Evolutionary conservation across 2,329 filamentous ascomycete genomes (phyloP).

Genomic region (Alternaria arbusti): DNA sequence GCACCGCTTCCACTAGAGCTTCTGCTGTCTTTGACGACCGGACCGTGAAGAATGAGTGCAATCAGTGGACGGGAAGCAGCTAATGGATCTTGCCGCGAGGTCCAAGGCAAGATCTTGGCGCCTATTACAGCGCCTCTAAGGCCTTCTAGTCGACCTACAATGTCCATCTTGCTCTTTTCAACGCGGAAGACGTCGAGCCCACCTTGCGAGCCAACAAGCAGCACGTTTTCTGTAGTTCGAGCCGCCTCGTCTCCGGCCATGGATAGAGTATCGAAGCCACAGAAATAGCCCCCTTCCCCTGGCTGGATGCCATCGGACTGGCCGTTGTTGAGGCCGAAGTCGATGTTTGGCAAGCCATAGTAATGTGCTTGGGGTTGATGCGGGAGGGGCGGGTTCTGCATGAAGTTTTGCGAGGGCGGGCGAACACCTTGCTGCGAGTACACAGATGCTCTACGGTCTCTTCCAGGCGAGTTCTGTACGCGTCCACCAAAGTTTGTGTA

Average conservation of each 20-base stretch:
- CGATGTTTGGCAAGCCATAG: slow-evolving; percentile 75
- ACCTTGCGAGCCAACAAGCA: slow-evolving; percentile 81
- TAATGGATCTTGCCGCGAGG: slow-evolving; percentile 58
- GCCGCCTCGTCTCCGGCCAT: slow-evolving; percentile 54
- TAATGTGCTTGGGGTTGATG: slow-evolving; percentile 80
- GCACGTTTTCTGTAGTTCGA: slow-evolving; percentile 63
- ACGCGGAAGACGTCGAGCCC: slow-evolving; percentile 78
- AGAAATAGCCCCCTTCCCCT: slow-evolving; percentile 76
- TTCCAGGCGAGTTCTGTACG: slow-evolving; percentile 41
- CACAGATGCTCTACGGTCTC: slow-evolving; percentile 58
- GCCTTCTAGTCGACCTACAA: slow-evolving; percentile 74
- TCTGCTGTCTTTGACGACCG: slow-evolving; percentile 61
- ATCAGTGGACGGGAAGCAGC: slow-evolving; percentile 72
- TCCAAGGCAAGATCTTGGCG: slow-evolving; percentile 82
- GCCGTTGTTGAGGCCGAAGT: slow-evolving; percentile 61
- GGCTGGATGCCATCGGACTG: slow-evolving; percentile 61
- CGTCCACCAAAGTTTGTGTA: slow-evolving; percentile 52
- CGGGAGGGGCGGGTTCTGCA: slow-evolving; percentile 68
- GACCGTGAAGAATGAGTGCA: slow-evolving; percentile 81
- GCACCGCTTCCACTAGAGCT: slow-evolving; percentile 44
- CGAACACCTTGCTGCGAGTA: slow-evolving; percentile 56
- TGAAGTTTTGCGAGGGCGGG: slow-evolving; percentile 54
- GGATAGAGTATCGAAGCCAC: slow-evolving; percentile 76
- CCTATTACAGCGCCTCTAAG: slow-evolving; percentile 79
- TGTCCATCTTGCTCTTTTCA: slow-evolving; percentile 73